These are phyloP conservation scores for Rheum nobile DNA, from an alignment of 148 eudicot species.

Conservation along the genomic window DNA sequence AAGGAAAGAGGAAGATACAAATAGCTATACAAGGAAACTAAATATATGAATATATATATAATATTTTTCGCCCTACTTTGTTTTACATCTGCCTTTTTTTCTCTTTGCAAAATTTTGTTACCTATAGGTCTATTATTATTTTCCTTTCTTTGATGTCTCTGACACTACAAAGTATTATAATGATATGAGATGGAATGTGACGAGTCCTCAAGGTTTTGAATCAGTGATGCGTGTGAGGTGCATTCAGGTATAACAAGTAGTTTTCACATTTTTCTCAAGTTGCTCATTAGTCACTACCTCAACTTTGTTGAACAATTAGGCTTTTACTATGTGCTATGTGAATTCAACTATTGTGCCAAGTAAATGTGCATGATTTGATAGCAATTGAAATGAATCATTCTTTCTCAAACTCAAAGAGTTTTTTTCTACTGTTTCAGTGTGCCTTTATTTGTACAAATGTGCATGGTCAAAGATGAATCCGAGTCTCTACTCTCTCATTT, in stretches of 20 bases:
- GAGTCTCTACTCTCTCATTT: background rate
- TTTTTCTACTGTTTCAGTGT: background rate
- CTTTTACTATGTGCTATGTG: background rate
- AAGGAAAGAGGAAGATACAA: no score
- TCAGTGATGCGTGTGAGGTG: constrained; percentile 98
- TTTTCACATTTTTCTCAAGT: no score
- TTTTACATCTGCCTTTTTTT: no score
- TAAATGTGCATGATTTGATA: background rate
- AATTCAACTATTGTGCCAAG: no score
- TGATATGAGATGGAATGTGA: constrained; percentile 93
- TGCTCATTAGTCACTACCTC: no score
- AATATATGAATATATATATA: no score
- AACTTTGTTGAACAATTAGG: constrained; percentile 9
- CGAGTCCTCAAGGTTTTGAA: constrained; percentile 93
- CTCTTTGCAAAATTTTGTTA: no score
- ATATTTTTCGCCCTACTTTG: no score
- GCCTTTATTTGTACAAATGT: background rate
- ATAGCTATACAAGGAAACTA: no score
- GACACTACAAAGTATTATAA: constrained; percentile 91
- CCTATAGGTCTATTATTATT: constrained; percentile 78
- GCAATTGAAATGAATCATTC: no score
- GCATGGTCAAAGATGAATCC: background rate
- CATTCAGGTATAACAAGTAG: no score
- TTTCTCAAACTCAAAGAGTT: background rate
- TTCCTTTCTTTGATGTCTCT: constrained; percentile 78